Percentiles rank a stretch among this genome's conserved stretches.
Conservation (phyloP, 352 stramenopile species). For the Saprolegnia diclina region DNA sequence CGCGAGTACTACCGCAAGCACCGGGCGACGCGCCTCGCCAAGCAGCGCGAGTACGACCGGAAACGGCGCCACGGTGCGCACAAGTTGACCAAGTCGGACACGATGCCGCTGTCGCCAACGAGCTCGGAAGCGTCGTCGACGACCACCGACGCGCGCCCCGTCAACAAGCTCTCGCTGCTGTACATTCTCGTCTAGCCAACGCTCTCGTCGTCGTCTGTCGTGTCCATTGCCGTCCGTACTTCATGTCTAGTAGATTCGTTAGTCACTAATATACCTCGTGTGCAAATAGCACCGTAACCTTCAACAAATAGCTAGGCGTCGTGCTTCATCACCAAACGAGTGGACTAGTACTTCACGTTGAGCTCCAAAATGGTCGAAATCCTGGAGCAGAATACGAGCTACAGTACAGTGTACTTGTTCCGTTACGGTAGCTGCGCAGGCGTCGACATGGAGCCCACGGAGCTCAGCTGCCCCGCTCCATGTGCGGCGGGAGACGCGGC, state of each 20-base stretch:
- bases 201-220: neutral
- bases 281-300: no score
- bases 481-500: no score
- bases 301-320: no score
- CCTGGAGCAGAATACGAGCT: no score
- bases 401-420: no score
- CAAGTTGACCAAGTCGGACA: neutral
- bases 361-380: no score
- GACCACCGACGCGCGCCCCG: neutral
- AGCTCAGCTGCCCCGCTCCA: neutral
- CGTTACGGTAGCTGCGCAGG: neutral
- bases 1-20: constrained; percentile 9
- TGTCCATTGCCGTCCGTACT: neutral
- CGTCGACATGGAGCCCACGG: neutral
- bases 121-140: neutral
- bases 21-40: constrained; percentile 6
- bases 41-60: constrained; percentile 10
- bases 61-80: neutral
- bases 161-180: constrained; percentile 12
- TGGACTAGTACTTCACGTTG: no score
- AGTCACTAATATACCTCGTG: no score
- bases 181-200: constrained; percentile 4
- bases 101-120: no score
- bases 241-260: neutral
- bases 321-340: no score